phyloP scores from a whole-genome alignment of 768 basidiomycete species.

The Hortiboletus campestris region DNA sequence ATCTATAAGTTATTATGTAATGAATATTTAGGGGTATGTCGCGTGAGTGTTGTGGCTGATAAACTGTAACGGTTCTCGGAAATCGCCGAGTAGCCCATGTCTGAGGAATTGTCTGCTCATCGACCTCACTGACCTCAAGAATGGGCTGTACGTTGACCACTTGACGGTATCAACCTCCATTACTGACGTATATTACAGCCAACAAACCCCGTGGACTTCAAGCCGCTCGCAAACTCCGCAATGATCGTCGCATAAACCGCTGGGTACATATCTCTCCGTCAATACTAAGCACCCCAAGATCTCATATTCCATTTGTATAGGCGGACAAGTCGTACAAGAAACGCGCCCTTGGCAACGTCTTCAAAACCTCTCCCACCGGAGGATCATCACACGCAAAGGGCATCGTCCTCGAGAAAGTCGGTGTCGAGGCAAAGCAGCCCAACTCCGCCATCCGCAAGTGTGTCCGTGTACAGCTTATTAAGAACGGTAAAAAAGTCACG shows the following conservation, averaged over 20 bases:
- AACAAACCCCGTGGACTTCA: slow-evolving; percentile 99
- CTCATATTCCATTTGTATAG: slow-evolving; percentile 39
- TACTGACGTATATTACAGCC: slow-evolving; percentile 45
- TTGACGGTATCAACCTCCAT: slow-evolving; percentile 5
- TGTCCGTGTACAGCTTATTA: slow-evolving; percentile 99
- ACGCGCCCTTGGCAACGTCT: slow-evolving; percentile 97
- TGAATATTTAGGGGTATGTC: neutral
- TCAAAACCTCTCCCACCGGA: slow-evolving; percentile 99
- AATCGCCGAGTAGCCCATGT: slow-evolving; percentile 28
- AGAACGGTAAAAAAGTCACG: slow-evolving; percentile 99
- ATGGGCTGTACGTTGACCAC: slow-evolving; percentile 76
- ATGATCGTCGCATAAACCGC: slow-evolving; percentile 89
- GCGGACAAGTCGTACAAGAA: slow-evolving; percentile 99
- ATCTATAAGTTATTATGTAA: neutral
- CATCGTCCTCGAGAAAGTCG: slow-evolving; percentile 99
- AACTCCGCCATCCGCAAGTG: slow-evolving; percentile 99
- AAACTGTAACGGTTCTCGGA: slow-evolving; percentile 43
- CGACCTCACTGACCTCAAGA: slow-evolving; percentile 58
- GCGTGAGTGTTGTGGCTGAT: slow-evolving; percentile 31
- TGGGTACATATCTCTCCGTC: slow-evolving; percentile 63
- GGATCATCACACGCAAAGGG: slow-evolving; percentile 99
- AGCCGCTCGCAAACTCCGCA: slow-evolving; percentile 98
- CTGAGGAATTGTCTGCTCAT: slow-evolving; percentile 26
- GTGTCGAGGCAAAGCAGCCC: slow-evolving; percentile 99
- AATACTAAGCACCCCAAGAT: neutral